Evolutionary conservation across 305 asterid species (phyloP).

Genomic region (Andrographis paniculata): DNA sequence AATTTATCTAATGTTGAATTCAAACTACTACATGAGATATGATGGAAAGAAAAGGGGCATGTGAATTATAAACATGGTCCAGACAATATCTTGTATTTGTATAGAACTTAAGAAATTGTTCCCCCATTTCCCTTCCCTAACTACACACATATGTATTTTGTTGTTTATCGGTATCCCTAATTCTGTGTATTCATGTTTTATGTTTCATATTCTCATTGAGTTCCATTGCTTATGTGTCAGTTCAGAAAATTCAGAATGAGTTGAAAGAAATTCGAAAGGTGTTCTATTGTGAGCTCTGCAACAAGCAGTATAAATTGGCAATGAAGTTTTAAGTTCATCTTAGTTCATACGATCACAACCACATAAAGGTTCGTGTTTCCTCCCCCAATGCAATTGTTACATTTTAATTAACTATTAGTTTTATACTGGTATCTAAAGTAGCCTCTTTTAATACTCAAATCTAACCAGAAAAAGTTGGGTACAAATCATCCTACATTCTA

Average conservation of each 20-base stretch:
- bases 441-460: too few relatives aligned
- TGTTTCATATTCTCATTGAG: conserved; percentile 99
- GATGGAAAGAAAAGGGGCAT: conserved; percentile 98
- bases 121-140: too few relatives aligned
- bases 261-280: conserved; percentile 94
- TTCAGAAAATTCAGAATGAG: conserved; percentile 77
- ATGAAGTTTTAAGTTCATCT: conserved; percentile 94
- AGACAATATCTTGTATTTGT: background rate
- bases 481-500: too few relatives aligned
- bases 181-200: background rate
- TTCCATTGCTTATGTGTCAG: conserved; percentile 99
- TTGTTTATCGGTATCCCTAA: too few relatives aligned
- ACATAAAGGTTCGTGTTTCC: conserved; percentile 56
- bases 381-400: conserved; percentile 9
- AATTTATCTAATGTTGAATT: conserved; percentile 76
- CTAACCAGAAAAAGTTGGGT: too few relatives aligned
- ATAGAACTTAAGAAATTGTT: too few relatives aligned
- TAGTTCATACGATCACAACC: conserved; percentile 98
- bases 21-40: conserved; percentile 95
- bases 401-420: too few relatives aligned
- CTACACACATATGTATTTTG: background rate
- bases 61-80: conserved; percentile 96
- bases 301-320: conserved; percentile 95
- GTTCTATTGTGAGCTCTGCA: conserved; percentile 96
- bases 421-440: too few relatives aligned